Percentiles rank a stretch among this genome's conserved stretches.
Evolutionary conservation across 768 basidiomycete genomes (phyloP).

Genomic region (Amanita pseudoporphyria): DNA sequence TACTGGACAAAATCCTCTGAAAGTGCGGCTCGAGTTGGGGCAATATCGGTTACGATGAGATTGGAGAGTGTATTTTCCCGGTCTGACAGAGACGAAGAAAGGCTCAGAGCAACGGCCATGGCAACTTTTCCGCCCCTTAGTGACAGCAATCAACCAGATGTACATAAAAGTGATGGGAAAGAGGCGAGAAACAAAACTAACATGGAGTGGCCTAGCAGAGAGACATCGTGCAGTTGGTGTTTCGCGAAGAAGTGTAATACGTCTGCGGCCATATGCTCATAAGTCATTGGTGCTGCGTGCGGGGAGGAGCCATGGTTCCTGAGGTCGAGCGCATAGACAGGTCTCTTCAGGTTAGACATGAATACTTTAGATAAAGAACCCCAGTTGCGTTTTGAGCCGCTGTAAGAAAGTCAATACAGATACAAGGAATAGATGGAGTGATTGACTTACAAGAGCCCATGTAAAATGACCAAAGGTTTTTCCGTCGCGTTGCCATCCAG

Average conservation of each 20-base stretch:
- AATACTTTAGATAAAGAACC: constrained; percentile 71
- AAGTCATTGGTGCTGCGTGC: constrained; percentile 64
- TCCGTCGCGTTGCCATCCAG: constrained; percentile 6
- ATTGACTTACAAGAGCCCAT: constrained; percentile 7
- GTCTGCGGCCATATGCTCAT: constrained; percentile 72
- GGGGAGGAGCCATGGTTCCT: constrained; percentile 87
- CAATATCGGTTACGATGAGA: constrained; percentile 75
- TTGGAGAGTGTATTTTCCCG: constrained; percentile 35
- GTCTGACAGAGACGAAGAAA: constrained; percentile 20
- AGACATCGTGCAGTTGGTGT: constrained; percentile 47
- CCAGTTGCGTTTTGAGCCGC: constrained; percentile 90
- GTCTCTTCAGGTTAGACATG: constrained; percentile 47
- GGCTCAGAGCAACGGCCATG: constrained; percentile 51
- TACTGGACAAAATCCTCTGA: constrained; percentile 62
- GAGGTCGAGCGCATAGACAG: constrained; percentile 75
- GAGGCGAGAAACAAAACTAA: constrained; percentile 24
- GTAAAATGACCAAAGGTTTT: constrained; percentile 5
- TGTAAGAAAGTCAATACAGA: constrained; percentile 17
- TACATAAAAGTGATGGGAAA: background rate
- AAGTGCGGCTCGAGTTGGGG: constrained; percentile 50
- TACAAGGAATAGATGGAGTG: background rate
- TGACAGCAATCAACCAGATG: background rate
- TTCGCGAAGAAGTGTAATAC: constrained; percentile 55
- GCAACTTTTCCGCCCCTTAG: constrained; percentile 80
- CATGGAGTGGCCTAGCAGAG: constrained; percentile 89